Conservation (phyloP, 345 rosid species). For the Pistacia vera region DNA sequence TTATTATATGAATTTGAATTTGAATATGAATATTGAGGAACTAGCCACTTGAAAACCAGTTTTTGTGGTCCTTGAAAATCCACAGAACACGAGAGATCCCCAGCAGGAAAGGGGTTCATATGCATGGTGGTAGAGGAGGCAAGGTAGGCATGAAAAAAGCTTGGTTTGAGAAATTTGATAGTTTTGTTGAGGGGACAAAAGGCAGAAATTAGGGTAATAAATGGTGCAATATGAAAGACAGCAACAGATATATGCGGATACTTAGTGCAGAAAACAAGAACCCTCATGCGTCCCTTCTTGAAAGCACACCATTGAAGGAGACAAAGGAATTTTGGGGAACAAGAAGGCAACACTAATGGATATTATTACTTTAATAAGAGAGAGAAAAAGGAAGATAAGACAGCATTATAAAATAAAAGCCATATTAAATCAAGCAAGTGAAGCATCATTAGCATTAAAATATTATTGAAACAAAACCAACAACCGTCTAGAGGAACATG, state of each 20-base stretch:
- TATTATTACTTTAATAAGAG: conserved; percentile 11
- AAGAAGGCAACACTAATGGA: conserved; percentile 19
- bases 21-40: no score
- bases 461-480: conserved; percentile 5
- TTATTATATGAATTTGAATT: no score
- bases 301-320: conserved; percentile 31
- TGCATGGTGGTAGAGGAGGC: conserved; percentile 47
- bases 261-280: conserved; percentile 48
- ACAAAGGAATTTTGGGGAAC: conserved; percentile 45
- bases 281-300: conserved; percentile 27
- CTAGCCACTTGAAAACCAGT: no score
- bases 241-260: conserved; percentile 33
- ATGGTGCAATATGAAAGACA: conserved; percentile 42
- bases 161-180: conserved; percentile 54
- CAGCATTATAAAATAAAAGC: conserved; percentile 13
- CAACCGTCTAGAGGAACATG: conserved; percentile 9
- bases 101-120: conserved; percentile 25
- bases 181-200: conserved; percentile 72
- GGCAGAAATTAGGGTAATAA: conserved; percentile 58
- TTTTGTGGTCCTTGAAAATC: conserved; percentile 36
- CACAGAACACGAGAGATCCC: conserved; percentile 54
- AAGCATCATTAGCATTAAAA: conserved; percentile 11
- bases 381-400: conserved; percentile 19
- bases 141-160: conserved; percentile 42
- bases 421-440: conserved; percentile 6